Base-by-base conservation (phyloP, 345 rosid species). In the Capsella bursapastoris region DNA sequence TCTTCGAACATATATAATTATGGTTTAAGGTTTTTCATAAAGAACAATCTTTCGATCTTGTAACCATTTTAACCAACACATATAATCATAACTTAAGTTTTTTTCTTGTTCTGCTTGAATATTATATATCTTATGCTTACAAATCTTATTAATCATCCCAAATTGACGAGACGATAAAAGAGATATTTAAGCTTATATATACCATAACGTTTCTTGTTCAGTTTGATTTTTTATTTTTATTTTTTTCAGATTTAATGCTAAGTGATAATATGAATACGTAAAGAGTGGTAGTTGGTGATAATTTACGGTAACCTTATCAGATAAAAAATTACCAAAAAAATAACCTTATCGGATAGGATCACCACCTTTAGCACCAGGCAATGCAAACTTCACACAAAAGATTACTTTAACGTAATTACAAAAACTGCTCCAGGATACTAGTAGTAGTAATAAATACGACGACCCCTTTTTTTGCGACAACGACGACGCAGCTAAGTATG, bases 341-440 rank as follows among this genome's bases (percentile, higher is more conserved):
- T 22, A 22, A 22, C 28, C 70, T 64, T 64, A 73, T 64, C 57
- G 41, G 53, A 62, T 72, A 63, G 59, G 71, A 72, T 63, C 37
- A 22, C 25, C 29, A 31, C 25, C 35, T 56, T 73, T 64, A 40
- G 40, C 14, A 14, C 15, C 4, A 55, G 22, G 72, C 67, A 66
- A 22, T 60, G 69, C 69, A 53, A 61, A 61, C 14, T 37, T 60
- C 6, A 75, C 34, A 25, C 67, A 58, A 50, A 58, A 58, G 1
- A 74, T 28, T n/a, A n/a, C 49, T 68, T 59, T 51, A 22, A 15
- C 66, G 48, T 56, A 65, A 45, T 45, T 35, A 28, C 7, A n/a
- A 73, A n/a, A 73, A 56, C 59, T 55, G 58, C 50, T 8, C 29
- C 50, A n/a, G 37, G 32, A 57, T 49, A 22, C 22, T 22, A 22